Evolutionary conservation across 345 rosid genomes (phyloP), one percentile per base, ranked within the genome.

Genomic region (Raphanus sativus): DNA sequence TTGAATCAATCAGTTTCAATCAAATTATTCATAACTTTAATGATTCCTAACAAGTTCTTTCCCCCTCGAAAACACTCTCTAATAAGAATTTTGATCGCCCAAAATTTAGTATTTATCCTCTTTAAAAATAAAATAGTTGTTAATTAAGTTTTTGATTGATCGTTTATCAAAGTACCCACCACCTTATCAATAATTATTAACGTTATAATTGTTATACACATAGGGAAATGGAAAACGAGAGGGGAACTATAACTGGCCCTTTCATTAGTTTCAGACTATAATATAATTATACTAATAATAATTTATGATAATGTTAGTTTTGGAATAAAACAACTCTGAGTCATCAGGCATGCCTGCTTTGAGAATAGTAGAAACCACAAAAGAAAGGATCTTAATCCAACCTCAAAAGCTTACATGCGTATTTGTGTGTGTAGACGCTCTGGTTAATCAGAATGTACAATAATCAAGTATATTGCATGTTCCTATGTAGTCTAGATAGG

Each of bases 321-420:
- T 29, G 28, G 62, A 24, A 59, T 32, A 76, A 62, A 61, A 34
- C 64, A 52, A 33, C 34, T 73, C 77, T 73, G 74, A 73, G 59
- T 73, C 69, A 78, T 36, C 77, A 78, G 77, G 81, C 81, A 78
- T 78, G 81, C 81, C 63, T 78, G 81, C 81, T 67, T 78, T 67
- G 77, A 73, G 69, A 78, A 78, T 67, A 73, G 81, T 78, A 78
- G 68, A 67, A 73, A 78, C 12, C 59, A 78, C 45, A 72, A 65
- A 78, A 61, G 58, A 78, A 78, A 48, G 15, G 34, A 61, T 73
- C 58, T 78, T 73, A 78, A 67, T 67, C 34, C 59, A 73, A 59
- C 15, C 34, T 50, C 67, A 10, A 73, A 73, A 78, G 81, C 69
- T 78, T 67, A 78, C 81, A 78, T 78, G 73, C 63, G 77, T 72